These are phyloP conservation scores for Ruellia speciosa DNA, from an alignment of 305 asterid genomes.

Conservation along the genomic window DNA sequence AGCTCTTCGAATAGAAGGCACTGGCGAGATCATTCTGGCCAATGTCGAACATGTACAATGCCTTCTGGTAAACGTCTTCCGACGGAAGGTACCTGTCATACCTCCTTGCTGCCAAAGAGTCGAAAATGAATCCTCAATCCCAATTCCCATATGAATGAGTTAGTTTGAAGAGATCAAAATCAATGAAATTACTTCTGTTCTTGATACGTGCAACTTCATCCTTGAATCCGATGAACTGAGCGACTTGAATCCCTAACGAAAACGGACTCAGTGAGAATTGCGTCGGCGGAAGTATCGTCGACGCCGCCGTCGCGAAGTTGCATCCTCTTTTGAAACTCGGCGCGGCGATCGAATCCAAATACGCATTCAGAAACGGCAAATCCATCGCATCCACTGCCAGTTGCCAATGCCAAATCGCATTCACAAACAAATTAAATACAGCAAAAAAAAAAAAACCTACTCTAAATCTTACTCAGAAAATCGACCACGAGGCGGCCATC, in stretches of 20 bases:
- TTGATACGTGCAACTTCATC: conserved; percentile 53
- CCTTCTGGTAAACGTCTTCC: conserved; percentile 50
- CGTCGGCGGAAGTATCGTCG: conserved; percentile 67
- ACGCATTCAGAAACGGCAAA: conserved; percentile 67
- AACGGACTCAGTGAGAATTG: conserved; percentile 73
- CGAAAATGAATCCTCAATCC: background rate
- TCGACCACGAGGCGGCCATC: conserved; percentile 79
- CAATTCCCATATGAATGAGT: background rate
- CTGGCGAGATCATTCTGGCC: conserved; percentile 95
- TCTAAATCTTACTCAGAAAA: conserved; percentile 41
- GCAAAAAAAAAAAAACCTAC: background rate
- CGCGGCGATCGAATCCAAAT: conserved; percentile 61
- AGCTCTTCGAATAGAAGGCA: conserved; percentile 75
- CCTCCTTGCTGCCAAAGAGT: conserved; percentile 47
- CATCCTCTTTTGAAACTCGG: conserved; percentile 73
- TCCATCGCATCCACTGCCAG: conserved; percentile 87
- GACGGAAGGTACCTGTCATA: conserved; percentile 60
- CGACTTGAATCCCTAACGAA: conserved; percentile 74
- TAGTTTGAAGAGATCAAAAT: background rate
- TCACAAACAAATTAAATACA: background rate
- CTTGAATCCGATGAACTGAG: conserved; percentile 82
- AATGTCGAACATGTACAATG: conserved; percentile 81
- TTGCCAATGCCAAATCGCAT: background rate
- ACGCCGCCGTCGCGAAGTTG: conserved; percentile 87
- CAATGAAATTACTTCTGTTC: conserved; percentile 34